Evolutionary conservation across 371 early-diverging fungal genomes (phyloP).

Genomic region (Mucor saturninus): DNA sequence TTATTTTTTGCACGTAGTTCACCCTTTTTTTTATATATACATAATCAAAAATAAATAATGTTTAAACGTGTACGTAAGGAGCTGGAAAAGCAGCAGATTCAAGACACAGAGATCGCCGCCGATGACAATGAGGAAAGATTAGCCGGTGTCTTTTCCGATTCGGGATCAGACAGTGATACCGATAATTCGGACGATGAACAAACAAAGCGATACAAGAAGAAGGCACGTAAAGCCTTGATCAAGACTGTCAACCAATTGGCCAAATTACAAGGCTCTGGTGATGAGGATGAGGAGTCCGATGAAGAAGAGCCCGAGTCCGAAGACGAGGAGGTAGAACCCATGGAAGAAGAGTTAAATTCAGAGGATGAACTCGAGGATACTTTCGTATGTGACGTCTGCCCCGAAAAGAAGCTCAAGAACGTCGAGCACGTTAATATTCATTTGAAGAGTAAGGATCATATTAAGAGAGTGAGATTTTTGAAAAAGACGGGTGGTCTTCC

Average conservation of each 20-base stretch:
- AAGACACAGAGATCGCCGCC: constrained; percentile 31
- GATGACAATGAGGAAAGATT: constrained; percentile 34
- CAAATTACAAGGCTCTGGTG: constrained; percentile 14
- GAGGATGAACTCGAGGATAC: constrained; percentile 22
- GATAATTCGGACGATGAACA: constrained; percentile 35
- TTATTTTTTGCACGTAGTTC: background rate
- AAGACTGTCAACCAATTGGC: constrained; percentile 21
- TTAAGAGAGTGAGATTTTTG: constrained; percentile 25
- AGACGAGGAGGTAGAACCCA: constrained; percentile 17
- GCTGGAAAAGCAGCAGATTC: constrained; percentile 45
- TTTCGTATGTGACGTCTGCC: constrained; percentile 40
- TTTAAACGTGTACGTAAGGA: constrained; percentile 47
- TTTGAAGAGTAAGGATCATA: constrained; percentile 36
- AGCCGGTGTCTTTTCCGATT: constrained; percentile 39
- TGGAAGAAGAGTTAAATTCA: background rate
- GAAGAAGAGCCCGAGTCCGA: constrained; percentile 11
- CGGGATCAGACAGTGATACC: constrained; percentile 24
- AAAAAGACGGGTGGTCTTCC: constrained; percentile 20
- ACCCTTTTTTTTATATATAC: background rate
- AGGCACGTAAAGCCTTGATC: constrained; percentile 24
- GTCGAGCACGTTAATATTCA: constrained; percentile 37
- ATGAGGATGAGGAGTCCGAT: constrained; percentile 11
- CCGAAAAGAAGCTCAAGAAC: constrained; percentile 34
- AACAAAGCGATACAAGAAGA: constrained; percentile 24
- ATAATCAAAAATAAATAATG: constrained; percentile 21